Evolutionary conservation across 2,329 filamentous ascomycete species (phyloP).

Genomic region (Lachnellula subtilissima): DNA sequence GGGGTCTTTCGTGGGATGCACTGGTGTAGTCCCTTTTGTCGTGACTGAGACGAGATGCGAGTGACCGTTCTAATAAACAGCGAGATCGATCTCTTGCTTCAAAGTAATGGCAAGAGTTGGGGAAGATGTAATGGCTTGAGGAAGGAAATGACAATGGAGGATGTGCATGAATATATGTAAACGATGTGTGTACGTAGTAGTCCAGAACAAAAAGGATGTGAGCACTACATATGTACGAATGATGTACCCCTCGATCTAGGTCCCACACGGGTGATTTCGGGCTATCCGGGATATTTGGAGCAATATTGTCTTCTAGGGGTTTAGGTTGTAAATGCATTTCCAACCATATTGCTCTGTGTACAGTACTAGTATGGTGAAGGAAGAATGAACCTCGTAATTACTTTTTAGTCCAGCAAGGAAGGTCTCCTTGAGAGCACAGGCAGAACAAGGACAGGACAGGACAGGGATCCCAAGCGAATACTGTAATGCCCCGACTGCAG

Average conservation of each 20-base stretch:
- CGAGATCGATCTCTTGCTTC: not conserved
- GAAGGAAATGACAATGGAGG: not conserved
- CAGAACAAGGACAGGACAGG: not conserved
- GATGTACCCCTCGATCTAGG: conserved; percentile 26
- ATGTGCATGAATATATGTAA: conserved; percentile 19
- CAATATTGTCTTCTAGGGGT: conserved; percentile 10
- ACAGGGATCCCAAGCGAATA: not conserved
- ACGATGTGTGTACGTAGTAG: conserved; percentile 2
- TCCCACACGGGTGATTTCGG: conserved; percentile 23
- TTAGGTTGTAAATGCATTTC: not conserved
- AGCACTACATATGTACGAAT: conserved; percentile 24
- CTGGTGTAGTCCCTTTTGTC: not conserved
- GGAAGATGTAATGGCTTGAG: not conserved
- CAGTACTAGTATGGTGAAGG: not conserved
- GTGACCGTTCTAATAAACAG: conserved; percentile 11
- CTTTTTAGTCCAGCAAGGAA: too few relatives aligned
- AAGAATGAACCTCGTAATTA: not conserved
- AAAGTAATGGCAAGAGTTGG: not conserved
- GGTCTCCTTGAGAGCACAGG: too few relatives aligned
- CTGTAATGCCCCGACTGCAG: not conserved
- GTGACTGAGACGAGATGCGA: not conserved
- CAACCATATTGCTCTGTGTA: too few relatives aligned
- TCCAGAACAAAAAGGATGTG: conserved; percentile 12
- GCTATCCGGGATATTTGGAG: conserved; percentile 8
- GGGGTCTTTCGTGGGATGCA: not conserved